Percentiles rank a stretch among this genome's conserved stretches.
Evolutionary conservation across 2,329 filamentous ascomycete genomes (phyloP).

Genomic region (Verticillium nonalfalfae): DNA sequence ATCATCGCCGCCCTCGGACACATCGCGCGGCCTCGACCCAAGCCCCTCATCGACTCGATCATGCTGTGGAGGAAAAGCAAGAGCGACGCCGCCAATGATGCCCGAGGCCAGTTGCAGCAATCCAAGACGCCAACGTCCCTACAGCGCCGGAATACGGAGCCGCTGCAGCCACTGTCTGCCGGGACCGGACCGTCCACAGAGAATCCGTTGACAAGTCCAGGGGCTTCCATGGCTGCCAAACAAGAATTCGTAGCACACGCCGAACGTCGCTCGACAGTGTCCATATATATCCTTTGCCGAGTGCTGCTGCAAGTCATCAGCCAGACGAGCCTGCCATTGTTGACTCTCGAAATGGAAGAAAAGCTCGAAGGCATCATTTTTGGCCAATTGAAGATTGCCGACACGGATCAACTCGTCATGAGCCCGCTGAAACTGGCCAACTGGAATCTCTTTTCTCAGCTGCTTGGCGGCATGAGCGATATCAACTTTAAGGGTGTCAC

Average conservation of each 20-base stretch:
- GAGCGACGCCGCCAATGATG: constrained; percentile 76
- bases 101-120: constrained; percentile 52
- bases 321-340: constrained; percentile 75
- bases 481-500: constrained; percentile 84
- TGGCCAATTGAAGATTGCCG: constrained; percentile 83
- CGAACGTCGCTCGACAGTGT: constrained; percentile 86
- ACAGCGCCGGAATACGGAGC: constrained; percentile 69
- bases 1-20: constrained; percentile 89
- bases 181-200: constrained; percentile 20
- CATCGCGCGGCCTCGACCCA: constrained; percentile 90
- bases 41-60: constrained; percentile 90
- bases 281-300: constrained; percentile 91
- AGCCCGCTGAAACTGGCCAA: constrained; percentile 87
- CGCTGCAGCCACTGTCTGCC: constrained; percentile 39
- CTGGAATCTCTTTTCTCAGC: constrained; percentile 88
- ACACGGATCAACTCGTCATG: constrained; percentile 70
- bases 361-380: constrained; percentile 95
- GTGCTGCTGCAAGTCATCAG: constrained; percentile 91
- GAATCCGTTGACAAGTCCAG: constrained; percentile 19
- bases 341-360: constrained; percentile 88
- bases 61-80: constrained; percentile 98
- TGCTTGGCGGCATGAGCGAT: constrained; percentile 94
- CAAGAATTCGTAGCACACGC: constrained; percentile 73
- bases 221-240: constrained; percentile 37
- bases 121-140: constrained; percentile 39